A percentile compares a stretch with the other conserved stretches of the same genome.
Evolutionary conservation across 78 protist genomes (phyloP).

Genomic region (Thecamonas trahens): DNA sequence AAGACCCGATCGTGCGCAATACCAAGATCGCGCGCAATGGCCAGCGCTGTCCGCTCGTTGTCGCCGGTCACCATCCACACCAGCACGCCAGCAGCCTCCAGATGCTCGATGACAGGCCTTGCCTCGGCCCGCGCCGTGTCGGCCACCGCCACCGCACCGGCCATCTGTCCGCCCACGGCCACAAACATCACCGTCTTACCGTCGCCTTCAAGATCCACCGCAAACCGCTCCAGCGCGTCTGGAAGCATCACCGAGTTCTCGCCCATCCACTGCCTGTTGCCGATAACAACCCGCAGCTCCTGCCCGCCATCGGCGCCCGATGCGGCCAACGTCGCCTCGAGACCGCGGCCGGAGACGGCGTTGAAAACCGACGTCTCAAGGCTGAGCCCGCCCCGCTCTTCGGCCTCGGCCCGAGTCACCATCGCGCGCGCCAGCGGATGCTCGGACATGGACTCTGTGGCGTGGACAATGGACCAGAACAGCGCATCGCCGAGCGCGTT

Average conservation of each 20-base stretch:
- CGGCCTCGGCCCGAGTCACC: no score
- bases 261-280: slow-evolving; percentile 17
- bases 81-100: slow-evolving; percentile 27
- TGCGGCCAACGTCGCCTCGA: no score
- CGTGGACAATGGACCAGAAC: no score
- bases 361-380: no score
- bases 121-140: slow-evolving; percentile 41
- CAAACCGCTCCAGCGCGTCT: background rate
- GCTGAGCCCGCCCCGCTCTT: no score
- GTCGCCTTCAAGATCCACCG: background rate
- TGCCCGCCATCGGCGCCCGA: no score
- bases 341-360: no score
- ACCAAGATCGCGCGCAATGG: slow-evolving; percentile 26
- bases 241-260: background rate
- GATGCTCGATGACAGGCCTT: slow-evolving; percentile 4
- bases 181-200: slow-evolving; percentile 28
- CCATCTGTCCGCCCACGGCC: background rate
- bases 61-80: slow-evolving; percentile 89
- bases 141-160: background rate
- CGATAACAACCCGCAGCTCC: background rate
- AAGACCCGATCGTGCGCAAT: slow-evolving; percentile 41
- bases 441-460: slow-evolving; percentile 50
- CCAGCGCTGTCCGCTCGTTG: slow-evolving; percentile 43
- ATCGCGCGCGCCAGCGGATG: slow-evolving; percentile 81
- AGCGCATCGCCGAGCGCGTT: no score